Evolutionary conservation across 192 early-diverging fungal species (phyloP), one percentile per base, ranked within the genome.

Genomic region (Backusella macrospora): DNA sequence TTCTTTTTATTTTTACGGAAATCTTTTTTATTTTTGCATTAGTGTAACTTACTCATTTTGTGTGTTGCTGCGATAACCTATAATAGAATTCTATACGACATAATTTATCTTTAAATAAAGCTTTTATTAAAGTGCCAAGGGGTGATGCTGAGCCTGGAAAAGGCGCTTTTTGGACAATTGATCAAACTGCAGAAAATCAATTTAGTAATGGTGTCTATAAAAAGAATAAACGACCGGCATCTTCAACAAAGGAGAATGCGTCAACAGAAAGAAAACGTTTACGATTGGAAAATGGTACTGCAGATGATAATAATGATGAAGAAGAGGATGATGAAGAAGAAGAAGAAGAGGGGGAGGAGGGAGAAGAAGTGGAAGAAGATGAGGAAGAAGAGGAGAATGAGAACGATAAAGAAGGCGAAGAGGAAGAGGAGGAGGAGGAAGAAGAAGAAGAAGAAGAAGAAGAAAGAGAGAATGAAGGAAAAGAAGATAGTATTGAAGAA

Each of bases 91-190:
- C 96, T 23, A 94, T 98, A 73, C 88, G 96, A 62, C 96, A 98
- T 83, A 97, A 97, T 75, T 82, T 98, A 40, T 95, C 94, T 23
- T 85, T 97, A 64, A 97, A 98, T 84, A 94, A 94, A 74, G 88
- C 89, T 6, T 98, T 98, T 85, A 84, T 96, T 34, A 92, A 93
- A 59, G 92, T 96, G 29, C 91, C 92, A 64, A 84, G 96, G 2
- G 91, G 91, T 3, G 87, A 87, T 76, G 89, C 90, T 23, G 95
- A 96, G 77, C 92, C 92, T 14, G 96, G 96, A 18, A 97, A 97
- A 76, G 96, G 96, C 16, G 92, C 94, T 29, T 96, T 93, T 75
- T 97, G 95, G 96, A 90, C 96, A 8, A 92, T 97, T 59, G 94
- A 95, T 76, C 83, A 88, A 45, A 84, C 78, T 29, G 86, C 83